Percentiles rank a stretch among this genome's conserved stretches.
phyloP scores from a whole-genome alignment of 495 filamentous ascomycete species.

The Schizothecium vesticola region DNA sequence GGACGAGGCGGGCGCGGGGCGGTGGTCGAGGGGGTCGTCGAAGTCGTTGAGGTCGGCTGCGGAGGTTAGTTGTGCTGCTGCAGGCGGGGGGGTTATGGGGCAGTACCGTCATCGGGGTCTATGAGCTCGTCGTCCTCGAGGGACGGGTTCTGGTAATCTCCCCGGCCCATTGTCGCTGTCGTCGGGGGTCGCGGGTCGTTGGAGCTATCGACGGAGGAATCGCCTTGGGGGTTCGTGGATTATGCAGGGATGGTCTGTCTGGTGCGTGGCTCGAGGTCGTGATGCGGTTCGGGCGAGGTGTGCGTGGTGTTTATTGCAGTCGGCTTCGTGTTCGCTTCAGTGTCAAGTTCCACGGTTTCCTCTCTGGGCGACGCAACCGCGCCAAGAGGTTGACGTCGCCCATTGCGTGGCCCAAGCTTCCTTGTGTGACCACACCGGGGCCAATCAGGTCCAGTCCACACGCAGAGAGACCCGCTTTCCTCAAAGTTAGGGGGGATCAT shows the following conservation, averaged over 20 bases:
- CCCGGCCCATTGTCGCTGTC: constrained; percentile 27
- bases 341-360: constrained; percentile 21
- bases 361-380: background rate
- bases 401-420: constrained; percentile 29
- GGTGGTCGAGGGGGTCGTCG: constrained; percentile 71
- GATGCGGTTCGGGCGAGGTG: background rate
- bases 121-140: constrained; percentile 82
- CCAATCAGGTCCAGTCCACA: background rate
- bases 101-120: constrained; percentile 86
- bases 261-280: background rate
- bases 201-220: background rate
- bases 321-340: background rate
- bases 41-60: constrained; percentile 79
- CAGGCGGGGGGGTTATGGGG: background rate
- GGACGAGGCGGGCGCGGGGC: constrained; percentile 53
- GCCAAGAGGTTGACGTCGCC: constrained; percentile 13
- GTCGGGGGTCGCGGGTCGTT: background rate
- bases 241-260: background rate
- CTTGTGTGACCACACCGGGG: background rate
- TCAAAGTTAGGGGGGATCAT: background rate
- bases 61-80: background rate
- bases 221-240: background rate
- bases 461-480: background rate
- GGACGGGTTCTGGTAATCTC: constrained; percentile 60
- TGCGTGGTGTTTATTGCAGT: background rate